Evolutionary conservation across 768 basidiomycete genomes (phyloP).

Genomic region (Amanita thiersii): DNA sequence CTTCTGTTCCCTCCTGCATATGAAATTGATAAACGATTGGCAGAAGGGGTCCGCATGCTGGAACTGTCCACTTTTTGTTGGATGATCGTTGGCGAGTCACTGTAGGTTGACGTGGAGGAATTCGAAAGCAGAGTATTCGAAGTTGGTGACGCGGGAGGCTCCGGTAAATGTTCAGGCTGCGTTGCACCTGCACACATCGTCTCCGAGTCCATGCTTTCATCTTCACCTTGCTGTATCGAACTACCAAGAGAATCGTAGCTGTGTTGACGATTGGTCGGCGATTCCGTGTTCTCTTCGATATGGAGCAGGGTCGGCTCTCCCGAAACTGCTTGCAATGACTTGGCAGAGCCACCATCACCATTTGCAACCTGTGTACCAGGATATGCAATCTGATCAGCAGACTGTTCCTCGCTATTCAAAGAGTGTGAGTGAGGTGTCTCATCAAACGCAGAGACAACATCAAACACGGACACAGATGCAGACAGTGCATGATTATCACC

Average conservation of each 20-base stretch:
- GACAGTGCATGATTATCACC: constrained; percentile 21
- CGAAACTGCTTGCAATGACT: constrained; percentile 36
- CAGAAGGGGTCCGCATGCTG: constrained; percentile 48
- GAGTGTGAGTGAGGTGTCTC: constrained; percentile 28
- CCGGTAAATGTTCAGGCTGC: constrained; percentile 42
- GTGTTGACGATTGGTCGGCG: constrained; percentile 14
- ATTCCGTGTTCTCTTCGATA: constrained; percentile 19
- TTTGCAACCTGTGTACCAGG: constrained; percentile 29
- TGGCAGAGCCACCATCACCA: constrained; percentile 14
- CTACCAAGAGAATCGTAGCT: constrained; percentile 4
- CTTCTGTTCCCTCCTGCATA: constrained; percentile 86
- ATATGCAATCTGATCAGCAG: constrained; percentile 39
- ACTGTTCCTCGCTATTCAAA: constrained; percentile 34
- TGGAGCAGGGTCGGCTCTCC: constrained; percentile 46
- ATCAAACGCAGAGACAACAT: constrained; percentile 27
- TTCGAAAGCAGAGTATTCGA: constrained; percentile 39
- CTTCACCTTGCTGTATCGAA: constrained; percentile 10
- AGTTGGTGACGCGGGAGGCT: constrained; percentile 50
- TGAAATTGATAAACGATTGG: constrained; percentile 88
- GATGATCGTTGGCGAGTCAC: constrained; percentile 32
- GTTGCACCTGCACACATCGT: constrained; percentile 14
- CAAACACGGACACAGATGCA: constrained; percentile 44
- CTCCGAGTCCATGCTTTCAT: constrained; percentile 9
- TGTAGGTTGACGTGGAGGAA: constrained; percentile 35
- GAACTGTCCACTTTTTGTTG: constrained; percentile 28